These are phyloP conservation scores for Samsoniella hepiali DNA, from an alignment of 2,329 filamentous ascomycete genomes.

Conservation along the genomic window DNA sequence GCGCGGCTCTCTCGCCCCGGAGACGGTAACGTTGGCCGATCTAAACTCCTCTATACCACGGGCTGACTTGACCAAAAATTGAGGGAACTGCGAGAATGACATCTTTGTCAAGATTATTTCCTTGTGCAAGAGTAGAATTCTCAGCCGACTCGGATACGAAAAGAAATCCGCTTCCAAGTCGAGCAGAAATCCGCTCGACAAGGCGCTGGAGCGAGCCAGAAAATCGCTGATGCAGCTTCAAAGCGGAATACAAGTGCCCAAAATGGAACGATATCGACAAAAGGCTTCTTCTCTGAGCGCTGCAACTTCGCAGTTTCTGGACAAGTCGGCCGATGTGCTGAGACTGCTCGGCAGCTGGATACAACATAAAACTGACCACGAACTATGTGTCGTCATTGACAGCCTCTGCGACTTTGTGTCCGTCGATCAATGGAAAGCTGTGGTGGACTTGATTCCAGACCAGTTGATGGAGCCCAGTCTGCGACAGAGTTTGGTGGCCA, in stretches of 20 bases:
- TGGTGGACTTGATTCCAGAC: slow-evolving; percentile 7
- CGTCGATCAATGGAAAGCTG: neutral
- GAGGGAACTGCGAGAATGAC: neutral
- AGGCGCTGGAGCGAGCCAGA: neutral
- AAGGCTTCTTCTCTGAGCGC: neutral
- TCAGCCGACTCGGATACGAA: neutral
- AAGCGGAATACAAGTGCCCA: neutral
- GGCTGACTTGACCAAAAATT: neutral
- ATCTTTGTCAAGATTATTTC: neutral
- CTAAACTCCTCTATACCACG: neutral
- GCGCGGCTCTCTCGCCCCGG: neutral
- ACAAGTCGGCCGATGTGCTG: neutral
- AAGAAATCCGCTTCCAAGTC: neutral
- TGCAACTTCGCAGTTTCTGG: neutral
- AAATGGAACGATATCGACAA: neutral
- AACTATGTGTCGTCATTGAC: neutral
- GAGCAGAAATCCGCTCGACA: neutral
- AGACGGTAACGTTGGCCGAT: neutral
- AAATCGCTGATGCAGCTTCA: neutral
- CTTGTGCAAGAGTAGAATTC: neutral
- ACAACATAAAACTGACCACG: neutral
- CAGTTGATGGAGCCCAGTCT: neutral
- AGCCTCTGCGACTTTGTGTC: neutral
- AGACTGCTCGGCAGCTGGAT: neutral
- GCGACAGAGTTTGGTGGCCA: neutral